These are phyloP conservation scores for Exophiala sp. DNA, from an alignment of 2,329 filamentous ascomycete genomes.

Conservation along the genomic window DNA sequence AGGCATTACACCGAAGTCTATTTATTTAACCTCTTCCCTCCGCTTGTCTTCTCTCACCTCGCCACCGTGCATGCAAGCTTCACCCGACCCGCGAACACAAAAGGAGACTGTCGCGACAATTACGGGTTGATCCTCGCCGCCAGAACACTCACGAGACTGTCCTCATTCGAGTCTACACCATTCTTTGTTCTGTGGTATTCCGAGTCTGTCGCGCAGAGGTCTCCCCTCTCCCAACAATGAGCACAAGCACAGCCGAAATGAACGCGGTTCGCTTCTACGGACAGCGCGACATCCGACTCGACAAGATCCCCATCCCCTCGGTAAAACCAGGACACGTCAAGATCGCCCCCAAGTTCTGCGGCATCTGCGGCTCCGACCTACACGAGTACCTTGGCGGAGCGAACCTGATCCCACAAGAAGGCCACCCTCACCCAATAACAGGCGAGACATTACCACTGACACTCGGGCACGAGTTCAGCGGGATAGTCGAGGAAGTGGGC, in stretches of 20 bases:
- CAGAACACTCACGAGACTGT: too few species aligned
- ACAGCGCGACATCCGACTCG: constrained; percentile 40
- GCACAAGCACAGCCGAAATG: constrained; percentile 30
- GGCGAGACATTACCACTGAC: constrained; percentile 48
- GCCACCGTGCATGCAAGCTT: too few species aligned
- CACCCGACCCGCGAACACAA: too few species aligned
- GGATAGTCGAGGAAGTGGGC: constrained; percentile 48
- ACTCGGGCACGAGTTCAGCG: constrained; percentile 51
- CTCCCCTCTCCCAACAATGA: not conserved
- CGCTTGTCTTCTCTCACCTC: too few species aligned
- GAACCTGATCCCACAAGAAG: constrained; percentile 42
- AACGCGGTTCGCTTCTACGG: constrained; percentile 45
- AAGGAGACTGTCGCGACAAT: too few species aligned
- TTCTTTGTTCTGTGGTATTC: not conserved
- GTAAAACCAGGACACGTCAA: constrained; percentile 41
- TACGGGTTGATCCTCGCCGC: too few species aligned
- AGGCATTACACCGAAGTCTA: too few species aligned
- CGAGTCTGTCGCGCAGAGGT: not conserved
- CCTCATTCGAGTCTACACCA: too few species aligned
- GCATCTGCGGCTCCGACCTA: constrained; percentile 35
- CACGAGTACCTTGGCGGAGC: constrained; percentile 47
- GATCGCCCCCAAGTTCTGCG: constrained; percentile 30
- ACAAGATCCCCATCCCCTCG: constrained; percentile 39
- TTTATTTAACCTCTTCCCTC: too few species aligned
- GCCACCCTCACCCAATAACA: constrained; percentile 51